phyloP scores from a whole-genome alignment of 495 filamentous ascomycete genomes.

The Rhypophila decipiens region DNA sequence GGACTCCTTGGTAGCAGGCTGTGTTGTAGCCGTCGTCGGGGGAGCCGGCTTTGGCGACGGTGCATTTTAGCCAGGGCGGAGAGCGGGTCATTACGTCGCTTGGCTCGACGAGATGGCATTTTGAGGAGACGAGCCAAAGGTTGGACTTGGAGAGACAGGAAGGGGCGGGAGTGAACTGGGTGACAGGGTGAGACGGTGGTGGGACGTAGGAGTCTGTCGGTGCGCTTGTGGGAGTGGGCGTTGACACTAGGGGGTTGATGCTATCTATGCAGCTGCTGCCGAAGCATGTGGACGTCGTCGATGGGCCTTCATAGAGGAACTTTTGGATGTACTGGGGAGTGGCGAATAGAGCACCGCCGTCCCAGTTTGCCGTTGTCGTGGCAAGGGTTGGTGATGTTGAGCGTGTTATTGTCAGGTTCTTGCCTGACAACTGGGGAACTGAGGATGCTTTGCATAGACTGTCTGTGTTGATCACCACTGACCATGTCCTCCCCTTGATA shows the following conservation, averaged over 20 bases:
- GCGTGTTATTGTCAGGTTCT: neutral
- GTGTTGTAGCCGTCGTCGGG: neutral
- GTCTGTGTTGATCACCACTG: neutral
- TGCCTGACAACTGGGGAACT: neutral
- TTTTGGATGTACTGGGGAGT: neutral
- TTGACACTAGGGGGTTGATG: neutral
- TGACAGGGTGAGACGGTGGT: neutral
- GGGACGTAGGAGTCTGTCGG: neutral
- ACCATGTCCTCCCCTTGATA: neutral
- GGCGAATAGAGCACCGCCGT: neutral
- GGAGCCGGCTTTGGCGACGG: neutral
- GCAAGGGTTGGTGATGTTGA: neutral
- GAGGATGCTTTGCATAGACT: neutral
- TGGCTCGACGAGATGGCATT: neutral
- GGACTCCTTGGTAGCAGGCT: neutral
- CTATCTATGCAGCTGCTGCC: neutral
- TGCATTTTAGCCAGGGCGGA: conserved; percentile 4
- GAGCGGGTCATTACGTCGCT: neutral
- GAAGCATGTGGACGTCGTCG: conserved; percentile 1
- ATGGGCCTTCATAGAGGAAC: neutral
- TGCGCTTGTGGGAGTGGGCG: neutral
- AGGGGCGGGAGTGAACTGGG: neutral
- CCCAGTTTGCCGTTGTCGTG: neutral
- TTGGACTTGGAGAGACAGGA: neutral
- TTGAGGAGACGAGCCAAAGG: conserved; percentile 3